Evolutionary conservation across 345 rosid species (phyloP), one percentile per base, ranked within the genome.

Genomic region (Linum lewisii): DNA sequence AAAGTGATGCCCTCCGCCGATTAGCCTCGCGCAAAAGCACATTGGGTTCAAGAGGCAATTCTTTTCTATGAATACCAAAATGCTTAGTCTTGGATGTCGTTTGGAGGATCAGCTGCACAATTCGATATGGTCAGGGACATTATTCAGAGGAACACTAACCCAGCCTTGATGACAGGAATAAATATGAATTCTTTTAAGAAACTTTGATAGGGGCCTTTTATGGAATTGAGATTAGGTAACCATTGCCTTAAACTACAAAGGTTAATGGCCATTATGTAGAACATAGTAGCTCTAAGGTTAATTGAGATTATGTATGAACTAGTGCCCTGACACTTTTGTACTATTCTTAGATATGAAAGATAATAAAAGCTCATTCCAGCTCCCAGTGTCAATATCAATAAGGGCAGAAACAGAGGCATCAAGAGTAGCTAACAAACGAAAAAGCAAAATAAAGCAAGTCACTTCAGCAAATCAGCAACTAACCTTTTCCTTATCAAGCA

Each of bases 401-500:
- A n/a, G n/a, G n/a, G n/a, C n/a, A n/a, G n/a, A n/a, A n/a, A n/a
- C n/a, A n/a, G n/a, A n/a, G n/a, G n/a, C n/a, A n/a, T n/a, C n/a
- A n/a, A n/a, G n/a, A n/a, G n/a, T n/a, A n/a, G n/a, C n/a, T n/a
- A n/a, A n/a, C n/a, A n/a, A n/a, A n/a, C n/a, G n/a, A n/a, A 29
- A 29, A 29, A 29, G 34, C 1, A 8, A 29, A 29, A 5, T 29
- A 11, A 42, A 42, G 18, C 47, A 11, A 42, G 47, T 42, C 47
- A 5, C 13, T 42, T 42, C 47, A 42, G 14, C 47, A 65, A 72
- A 7, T 42, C 47, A 42, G 14, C 47, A 65, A 72, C 75, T 74
- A 81, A 81, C 99, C 95, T 87, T 93, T 76, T 93, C 99, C 82
- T 93, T 93, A 58, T 34, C 85, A 81, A 89, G 84, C 76, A 93